Conservation (phyloP, 2,329 filamentous ascomycete species). For the Alternaria consortialis region DNA sequence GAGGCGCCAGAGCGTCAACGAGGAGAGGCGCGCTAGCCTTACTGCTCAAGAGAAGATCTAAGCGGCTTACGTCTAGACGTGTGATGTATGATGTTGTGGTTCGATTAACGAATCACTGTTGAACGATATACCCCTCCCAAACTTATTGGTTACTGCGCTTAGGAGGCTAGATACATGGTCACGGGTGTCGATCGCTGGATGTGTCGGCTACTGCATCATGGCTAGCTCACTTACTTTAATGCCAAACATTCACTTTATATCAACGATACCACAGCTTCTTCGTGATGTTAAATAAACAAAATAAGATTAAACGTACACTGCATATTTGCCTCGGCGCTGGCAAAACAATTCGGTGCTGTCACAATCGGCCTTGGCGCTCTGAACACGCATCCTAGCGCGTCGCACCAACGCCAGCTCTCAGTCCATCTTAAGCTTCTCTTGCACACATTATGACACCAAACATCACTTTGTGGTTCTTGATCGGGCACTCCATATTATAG, state of each 20-base stretch:
- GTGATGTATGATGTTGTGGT: neutral
- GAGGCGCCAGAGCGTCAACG: conserved; percentile 30
- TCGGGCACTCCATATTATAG: neutral
- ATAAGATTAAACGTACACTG: neutral
- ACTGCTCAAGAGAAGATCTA: conserved; percentile 27
- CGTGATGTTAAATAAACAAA: neutral
- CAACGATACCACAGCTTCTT: neutral
- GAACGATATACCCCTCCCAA: conserved; percentile 12
- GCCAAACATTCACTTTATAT: conserved; percentile 2
- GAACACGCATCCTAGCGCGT: neutral
- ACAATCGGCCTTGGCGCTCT: neutral
- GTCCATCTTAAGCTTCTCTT: too few relatives aligned
- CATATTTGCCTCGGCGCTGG: neutral
- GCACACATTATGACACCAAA: too few relatives aligned
- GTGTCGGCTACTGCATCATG: neutral
- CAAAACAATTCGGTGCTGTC: neutral
- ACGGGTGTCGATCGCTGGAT: neutral
- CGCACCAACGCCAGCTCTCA: neutral
- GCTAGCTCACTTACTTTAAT: conserved; percentile 8
- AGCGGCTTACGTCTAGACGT: neutral
- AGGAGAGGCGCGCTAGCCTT: conserved; percentile 23
- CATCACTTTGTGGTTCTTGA: too few relatives aligned
- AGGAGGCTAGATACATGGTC: neutral
- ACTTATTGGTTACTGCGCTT: conserved; percentile 4
- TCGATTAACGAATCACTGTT: neutral